phyloP scores from a whole-genome alignment of 345 rosid genomes.

The Aethionema arabicum region DNA sequence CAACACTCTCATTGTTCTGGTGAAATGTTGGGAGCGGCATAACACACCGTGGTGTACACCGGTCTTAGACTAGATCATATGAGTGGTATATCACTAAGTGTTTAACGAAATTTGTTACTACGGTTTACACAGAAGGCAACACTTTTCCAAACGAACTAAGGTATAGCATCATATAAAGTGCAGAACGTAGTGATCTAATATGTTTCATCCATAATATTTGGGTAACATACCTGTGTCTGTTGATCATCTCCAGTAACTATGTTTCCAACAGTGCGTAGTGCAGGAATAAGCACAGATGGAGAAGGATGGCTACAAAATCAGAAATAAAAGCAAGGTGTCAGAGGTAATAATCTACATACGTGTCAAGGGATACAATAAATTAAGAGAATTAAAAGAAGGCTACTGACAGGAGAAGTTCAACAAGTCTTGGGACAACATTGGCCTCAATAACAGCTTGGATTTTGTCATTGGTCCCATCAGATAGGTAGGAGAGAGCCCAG shows the following conservation, averaged over 20 bases:
- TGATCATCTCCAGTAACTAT: slow-evolving; percentile 90
- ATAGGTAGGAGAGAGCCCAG: slow-evolving; percentile 93
- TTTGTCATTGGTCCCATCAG: slow-evolving; percentile 94
- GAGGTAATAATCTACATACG: slow-evolving; percentile 1
- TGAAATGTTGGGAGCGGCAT: slow-evolving; percentile 1
- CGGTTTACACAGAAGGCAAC: slow-evolving; percentile 5
- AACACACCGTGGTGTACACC: background rate
- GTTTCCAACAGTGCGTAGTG: slow-evolving; percentile 86
- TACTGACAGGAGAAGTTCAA: slow-evolving; percentile 76
- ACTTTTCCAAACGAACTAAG: background rate
- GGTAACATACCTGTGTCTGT: slow-evolving; percentile 61
- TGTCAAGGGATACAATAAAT: background rate
- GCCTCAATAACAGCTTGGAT: slow-evolving; percentile 84
- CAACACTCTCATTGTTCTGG: background rate
- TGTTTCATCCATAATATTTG: background rate
- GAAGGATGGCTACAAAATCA: slow-evolving; percentile 60
- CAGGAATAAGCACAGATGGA: slow-evolving; percentile 88
- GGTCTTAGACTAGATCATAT: background rate
- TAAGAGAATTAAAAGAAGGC: background rate
- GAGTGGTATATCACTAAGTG: slow-evolving; percentile 10
- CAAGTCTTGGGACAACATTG: slow-evolving; percentile 70
- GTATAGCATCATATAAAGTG: background rate
- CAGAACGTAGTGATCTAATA: background rate
- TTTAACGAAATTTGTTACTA: background rate
- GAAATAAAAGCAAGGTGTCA: slow-evolving; percentile 4